A percentile compares a stretch with the other conserved stretches of the same genome.
phyloP scores from a whole-genome alignment of 2,329 filamentous ascomycete species.

The Mycosphaerella sp. region DNA sequence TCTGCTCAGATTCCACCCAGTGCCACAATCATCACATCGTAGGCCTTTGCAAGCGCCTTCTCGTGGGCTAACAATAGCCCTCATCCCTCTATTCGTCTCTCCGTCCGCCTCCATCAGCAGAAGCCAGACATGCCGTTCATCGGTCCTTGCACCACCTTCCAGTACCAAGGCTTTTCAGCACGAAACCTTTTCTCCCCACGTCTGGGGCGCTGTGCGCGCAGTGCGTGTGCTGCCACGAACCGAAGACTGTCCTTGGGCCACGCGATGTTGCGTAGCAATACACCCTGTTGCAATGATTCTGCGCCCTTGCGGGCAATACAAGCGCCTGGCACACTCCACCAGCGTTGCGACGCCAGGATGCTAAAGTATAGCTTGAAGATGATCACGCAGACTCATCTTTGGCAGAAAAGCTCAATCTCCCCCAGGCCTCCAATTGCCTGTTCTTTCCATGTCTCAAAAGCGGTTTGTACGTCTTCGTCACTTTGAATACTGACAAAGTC shows the following conservation, averaged over 20 bases:
- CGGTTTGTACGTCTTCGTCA: conserved; percentile 93
- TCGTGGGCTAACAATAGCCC: neutral
- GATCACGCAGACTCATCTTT: conserved; percentile 37
- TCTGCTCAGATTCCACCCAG: neutral
- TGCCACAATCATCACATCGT: conserved; percentile 7
- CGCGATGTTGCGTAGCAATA: no score
- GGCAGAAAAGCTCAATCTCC: conserved; percentile 83
- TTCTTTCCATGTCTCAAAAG: conserved; percentile 90
- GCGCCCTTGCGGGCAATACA: no score
- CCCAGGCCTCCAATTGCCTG: conserved; percentile 64
- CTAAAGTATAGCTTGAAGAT: neutral
- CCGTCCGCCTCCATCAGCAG: neutral
- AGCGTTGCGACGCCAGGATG: neutral
- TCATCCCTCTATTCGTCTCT: neutral
- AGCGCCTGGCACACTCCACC: neutral
- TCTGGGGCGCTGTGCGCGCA: neutral
- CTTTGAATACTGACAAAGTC: conserved; percentile 91
- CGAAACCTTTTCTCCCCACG: neutral
- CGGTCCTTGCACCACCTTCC: neutral
- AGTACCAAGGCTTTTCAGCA: neutral
- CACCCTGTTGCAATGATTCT: no score
- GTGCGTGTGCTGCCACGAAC: neutral
- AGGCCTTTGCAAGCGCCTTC: conserved; percentile 7
- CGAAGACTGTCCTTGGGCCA: no score
- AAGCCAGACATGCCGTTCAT: neutral